Conservation (phyloP, 2,329 filamentous ascomycete species). For the Tolypocladium album region DNA sequence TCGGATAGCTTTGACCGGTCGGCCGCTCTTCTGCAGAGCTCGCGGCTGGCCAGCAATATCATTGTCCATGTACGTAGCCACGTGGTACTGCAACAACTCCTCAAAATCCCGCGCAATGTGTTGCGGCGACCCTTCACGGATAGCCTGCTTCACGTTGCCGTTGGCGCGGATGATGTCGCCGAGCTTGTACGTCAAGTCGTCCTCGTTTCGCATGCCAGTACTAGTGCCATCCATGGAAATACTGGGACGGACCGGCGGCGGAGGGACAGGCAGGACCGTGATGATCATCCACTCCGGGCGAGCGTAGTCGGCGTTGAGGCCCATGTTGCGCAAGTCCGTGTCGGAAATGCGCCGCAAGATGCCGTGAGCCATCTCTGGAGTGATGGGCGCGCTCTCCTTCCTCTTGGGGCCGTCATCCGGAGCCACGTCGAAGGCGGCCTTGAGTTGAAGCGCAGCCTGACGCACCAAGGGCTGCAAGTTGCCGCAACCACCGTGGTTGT, state of each 20-base stretch:
- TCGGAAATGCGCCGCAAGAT: slow-evolving; percentile 80
- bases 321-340: slow-evolving; percentile 74
- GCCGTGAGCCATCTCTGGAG: slow-evolving; percentile 72
- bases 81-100: slow-evolving; percentile 87
- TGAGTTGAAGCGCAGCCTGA: slow-evolving; percentile 75
- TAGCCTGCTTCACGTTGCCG: slow-evolving; percentile 82
- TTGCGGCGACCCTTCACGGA: slow-evolving; percentile 81
- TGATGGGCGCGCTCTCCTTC: slow-evolving; percentile 73
- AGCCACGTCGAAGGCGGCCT: slow-evolving; percentile 55
- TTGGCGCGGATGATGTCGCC: slow-evolving; percentile 98
- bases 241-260: slow-evolving; percentile 89
- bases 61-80: slow-evolving; percentile 99
- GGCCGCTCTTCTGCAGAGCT: slow-evolving; percentile 91
- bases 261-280: slow-evolving; percentile 88
- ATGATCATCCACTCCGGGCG: slow-evolving; percentile 98
- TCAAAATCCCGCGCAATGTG: slow-evolving; percentile 91
- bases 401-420: slow-evolving; percentile 60
- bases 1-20: slow-evolving; percentile 92
- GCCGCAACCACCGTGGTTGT: slow-evolving; percentile 81
- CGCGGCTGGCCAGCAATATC: slow-evolving; percentile 94
- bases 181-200: slow-evolving; percentile 98
- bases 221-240: slow-evolving; percentile 94
- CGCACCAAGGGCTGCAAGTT: slow-evolving; percentile 83
- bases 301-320: slow-evolving; percentile 88
- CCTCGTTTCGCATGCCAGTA: slow-evolving; percentile 86